These are phyloP conservation scores for Piper longum DNA, from an alignment of 164 flowering plant species.

Conservation along the genomic window DNA sequence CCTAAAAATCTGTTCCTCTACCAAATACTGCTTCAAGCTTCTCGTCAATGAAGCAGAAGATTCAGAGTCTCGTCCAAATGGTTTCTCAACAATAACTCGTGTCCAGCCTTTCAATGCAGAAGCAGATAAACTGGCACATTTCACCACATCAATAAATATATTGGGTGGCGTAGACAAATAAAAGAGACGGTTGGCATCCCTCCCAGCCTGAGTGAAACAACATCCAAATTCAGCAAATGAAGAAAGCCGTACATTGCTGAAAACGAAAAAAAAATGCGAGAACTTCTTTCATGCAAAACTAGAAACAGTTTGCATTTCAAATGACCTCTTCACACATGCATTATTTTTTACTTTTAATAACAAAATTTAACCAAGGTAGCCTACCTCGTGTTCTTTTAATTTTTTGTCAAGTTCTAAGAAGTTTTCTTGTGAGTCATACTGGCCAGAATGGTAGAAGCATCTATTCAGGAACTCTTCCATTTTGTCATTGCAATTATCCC, in stretches of 20 bases:
- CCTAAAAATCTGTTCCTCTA: constrained; percentile 93
- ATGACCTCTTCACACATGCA: too few relatives aligned
- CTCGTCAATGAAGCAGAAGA: constrained; percentile 81
- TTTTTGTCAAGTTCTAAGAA: constrained; percentile 62
- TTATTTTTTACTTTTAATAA: too few relatives aligned
- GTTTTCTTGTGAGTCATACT: constrained; percentile 66
- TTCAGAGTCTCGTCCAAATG: constrained; percentile 90
- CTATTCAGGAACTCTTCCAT: constrained; percentile 81
- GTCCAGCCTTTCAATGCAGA: constrained; percentile 90
- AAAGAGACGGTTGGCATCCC: constrained; percentile 65
- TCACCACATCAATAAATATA: constrained; percentile 76
- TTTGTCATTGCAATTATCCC: constrained; percentile 82
- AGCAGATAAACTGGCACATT: constrained; percentile 66
- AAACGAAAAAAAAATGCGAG: background rate
- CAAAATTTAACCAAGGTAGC: background rate
- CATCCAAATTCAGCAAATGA: background rate
- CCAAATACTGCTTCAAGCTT: constrained; percentile 57
- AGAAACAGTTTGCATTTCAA: too few relatives aligned
- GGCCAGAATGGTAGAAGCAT: constrained; percentile 91
- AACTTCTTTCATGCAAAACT: background rate
- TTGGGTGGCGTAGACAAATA: constrained; percentile 91
- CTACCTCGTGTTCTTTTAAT: constrained; percentile 80
- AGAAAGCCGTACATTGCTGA: background rate
- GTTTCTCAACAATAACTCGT: constrained; percentile 93
- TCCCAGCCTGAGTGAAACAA: constrained; percentile 42